phyloP scores from a whole-genome alignment of 2,329 filamentous ascomycete species.

The Fusarium abutilonis region DNA sequence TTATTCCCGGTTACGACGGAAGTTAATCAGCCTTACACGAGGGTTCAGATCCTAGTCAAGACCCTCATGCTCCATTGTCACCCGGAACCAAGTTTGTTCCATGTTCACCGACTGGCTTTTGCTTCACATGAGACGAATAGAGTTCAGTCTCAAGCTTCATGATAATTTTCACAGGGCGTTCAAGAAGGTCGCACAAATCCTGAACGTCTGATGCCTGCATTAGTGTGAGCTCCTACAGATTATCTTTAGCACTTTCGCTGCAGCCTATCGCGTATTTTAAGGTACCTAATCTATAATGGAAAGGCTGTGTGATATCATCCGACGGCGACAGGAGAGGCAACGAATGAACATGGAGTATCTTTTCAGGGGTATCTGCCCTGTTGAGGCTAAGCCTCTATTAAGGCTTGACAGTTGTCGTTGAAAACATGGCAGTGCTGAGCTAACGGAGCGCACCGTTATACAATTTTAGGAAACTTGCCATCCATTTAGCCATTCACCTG shows the following conservation, averaged over 20 bases:
- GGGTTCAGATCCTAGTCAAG: background rate
- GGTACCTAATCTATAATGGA: too few relatives aligned
- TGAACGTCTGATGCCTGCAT: too few relatives aligned
- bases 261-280: too few relatives aligned
- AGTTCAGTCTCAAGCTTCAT: background rate
- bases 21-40: background rate
- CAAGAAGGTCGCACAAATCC: too few relatives aligned
- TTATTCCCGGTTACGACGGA: background rate
- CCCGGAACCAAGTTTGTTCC: background rate
- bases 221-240: too few relatives aligned
- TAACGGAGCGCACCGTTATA: background rate
- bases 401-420: background rate
- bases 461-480: background rate
- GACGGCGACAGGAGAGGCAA: background rate
- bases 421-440: background rate
- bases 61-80: background rate
- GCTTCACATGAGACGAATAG: background rate
- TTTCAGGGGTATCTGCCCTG: too few relatives aligned
- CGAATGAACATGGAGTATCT: background rate
- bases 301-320: background rate
- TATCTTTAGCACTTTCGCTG: too few relatives aligned
- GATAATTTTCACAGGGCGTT: background rate
- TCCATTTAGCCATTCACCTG: background rate
- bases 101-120: background rate
- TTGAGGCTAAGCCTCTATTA: too few relatives aligned